phyloP scores from a whole-genome alignment of 768 basidiomycete genomes.

The Lactifluus subvellereus region DNA sequence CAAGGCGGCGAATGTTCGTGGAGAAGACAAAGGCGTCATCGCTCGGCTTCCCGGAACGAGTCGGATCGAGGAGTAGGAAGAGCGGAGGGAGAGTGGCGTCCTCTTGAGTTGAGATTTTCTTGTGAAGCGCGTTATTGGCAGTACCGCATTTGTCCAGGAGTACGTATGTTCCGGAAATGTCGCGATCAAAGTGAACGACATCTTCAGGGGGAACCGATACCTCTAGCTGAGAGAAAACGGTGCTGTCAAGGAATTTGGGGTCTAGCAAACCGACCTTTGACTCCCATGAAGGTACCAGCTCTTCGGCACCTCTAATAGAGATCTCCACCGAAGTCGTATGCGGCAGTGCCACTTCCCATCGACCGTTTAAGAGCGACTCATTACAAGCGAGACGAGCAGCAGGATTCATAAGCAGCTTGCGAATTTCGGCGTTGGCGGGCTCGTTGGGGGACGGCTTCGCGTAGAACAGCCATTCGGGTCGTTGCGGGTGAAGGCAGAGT shows the following conservation, averaged over 20 bases:
- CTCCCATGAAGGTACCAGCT: slow-evolving; percentile 81
- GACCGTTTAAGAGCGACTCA: slow-evolving; percentile 55
- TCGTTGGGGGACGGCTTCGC: slow-evolving; percentile 59
- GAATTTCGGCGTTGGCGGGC: slow-evolving; percentile 75
- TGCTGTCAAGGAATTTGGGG: slow-evolving; percentile 58
- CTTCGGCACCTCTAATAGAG: slow-evolving; percentile 57
- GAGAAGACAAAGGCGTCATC: slow-evolving; percentile 87
- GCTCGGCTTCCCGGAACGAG: slow-evolving; percentile 63
- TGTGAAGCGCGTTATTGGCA: slow-evolving; percentile 79
- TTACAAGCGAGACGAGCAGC: slow-evolving; percentile 66
- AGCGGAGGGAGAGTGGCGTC: slow-evolving; percentile 54
- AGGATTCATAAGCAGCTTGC: slow-evolving; percentile 64
- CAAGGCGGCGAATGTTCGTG: slow-evolving; percentile 66
- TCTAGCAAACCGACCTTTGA: slow-evolving; percentile 66
- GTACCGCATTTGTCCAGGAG: slow-evolving; percentile 86
- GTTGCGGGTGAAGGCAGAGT: slow-evolving; percentile 66
- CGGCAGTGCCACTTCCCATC: slow-evolving; percentile 80
- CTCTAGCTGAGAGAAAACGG: slow-evolving; percentile 60
- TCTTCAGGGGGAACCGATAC: slow-evolving; percentile 51
- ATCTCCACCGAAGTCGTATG: slow-evolving; percentile 48
- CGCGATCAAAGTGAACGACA: slow-evolving; percentile 55
- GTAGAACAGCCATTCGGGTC: slow-evolving; percentile 84
- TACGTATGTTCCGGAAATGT: slow-evolving; percentile 73
- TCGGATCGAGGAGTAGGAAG: slow-evolving; percentile 83
- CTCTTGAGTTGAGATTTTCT: slow-evolving; percentile 41